Conservation (phyloP, 139 green algal genomes). For the Astrephomene gubernaculifera region DNA sequence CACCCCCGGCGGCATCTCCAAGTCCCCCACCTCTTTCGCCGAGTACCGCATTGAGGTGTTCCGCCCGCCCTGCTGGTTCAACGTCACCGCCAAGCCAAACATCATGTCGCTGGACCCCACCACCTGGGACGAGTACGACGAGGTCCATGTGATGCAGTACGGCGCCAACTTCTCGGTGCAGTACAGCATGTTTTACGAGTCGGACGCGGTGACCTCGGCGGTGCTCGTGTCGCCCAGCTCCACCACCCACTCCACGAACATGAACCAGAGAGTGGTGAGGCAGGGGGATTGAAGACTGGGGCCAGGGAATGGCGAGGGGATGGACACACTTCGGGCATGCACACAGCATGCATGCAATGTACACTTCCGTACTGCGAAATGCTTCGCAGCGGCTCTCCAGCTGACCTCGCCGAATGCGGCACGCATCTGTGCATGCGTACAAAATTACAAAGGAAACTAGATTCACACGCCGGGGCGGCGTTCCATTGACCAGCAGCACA, state of each 20-base stretch:
- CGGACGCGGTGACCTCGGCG: conserved; percentile 7
- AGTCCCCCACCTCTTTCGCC: conserved; percentile 22
- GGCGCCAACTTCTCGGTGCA: not conserved
- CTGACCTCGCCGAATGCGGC: too few species aligned
- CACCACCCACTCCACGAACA: conserved; percentile 53
- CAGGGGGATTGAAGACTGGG: not conserved
- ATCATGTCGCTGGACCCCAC: not conserved
- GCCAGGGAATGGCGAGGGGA: not conserved
- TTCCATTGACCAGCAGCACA: too few species aligned
- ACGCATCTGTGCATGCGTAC: too few species aligned
- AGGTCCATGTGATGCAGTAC: conserved; percentile 34
- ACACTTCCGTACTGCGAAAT: not conserved
- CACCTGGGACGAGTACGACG: not conserved
- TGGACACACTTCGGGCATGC: not conserved
- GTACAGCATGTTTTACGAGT: conserved; percentile 16
- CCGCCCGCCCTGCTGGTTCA: conserved; percentile 48
- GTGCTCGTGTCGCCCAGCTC: conserved; percentile 41
- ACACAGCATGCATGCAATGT: not conserved
- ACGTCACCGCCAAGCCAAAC: conserved; percentile 37
- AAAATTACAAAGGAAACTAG: too few species aligned
- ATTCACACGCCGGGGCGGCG: too few species aligned
- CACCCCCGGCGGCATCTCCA: conserved; percentile 18
- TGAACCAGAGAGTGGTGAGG: conserved; percentile 46
- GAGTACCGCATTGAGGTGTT: conserved; percentile 63
- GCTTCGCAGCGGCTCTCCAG: too few species aligned